Conservation (phyloP, 345 rosid genomes). For the Lepidium didymum region DNA sequence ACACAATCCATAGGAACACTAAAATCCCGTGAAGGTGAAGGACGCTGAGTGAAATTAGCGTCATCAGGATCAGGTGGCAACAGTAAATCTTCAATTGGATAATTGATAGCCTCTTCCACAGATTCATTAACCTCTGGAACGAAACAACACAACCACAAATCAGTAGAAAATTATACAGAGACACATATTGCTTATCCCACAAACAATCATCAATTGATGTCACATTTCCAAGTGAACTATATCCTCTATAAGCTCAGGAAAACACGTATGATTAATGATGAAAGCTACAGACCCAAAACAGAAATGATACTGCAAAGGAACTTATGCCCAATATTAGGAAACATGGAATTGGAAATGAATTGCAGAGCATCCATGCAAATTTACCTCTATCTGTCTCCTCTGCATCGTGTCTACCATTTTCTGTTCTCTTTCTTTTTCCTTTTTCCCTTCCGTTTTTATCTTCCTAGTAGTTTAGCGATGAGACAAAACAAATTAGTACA, state of each 20-base stretch:
- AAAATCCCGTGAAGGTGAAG: slow-evolving; percentile 77
- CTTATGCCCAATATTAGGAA: background rate
- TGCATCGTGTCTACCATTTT: slow-evolving; percentile 33
- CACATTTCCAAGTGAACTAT: background rate
- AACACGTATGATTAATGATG: background rate
- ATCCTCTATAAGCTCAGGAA: background rate
- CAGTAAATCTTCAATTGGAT: slow-evolving; percentile 88
- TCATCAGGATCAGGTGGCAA: slow-evolving; percentile 65
- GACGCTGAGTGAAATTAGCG: slow-evolving; percentile 60
- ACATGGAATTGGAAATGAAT: background rate
- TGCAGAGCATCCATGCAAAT: slow-evolving; percentile 5
- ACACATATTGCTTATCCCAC: background rate
- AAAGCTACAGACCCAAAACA: background rate
- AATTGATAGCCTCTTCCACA: slow-evolving; percentile 45
- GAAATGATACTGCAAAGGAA: background rate
- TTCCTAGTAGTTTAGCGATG: slow-evolving; percentile 38
- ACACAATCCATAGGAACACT: slow-evolving; percentile 64
- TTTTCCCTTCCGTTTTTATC: slow-evolving; percentile 38
- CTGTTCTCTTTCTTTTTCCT: slow-evolving; percentile 54
- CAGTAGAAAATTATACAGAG: background rate
- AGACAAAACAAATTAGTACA: slow-evolving; percentile 1
- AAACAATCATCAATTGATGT: background rate
- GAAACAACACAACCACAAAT: slow-evolving; percentile 9
- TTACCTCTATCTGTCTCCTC: slow-evolving; percentile 31
- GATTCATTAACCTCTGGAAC: slow-evolving; percentile 42